These are phyloP conservation scores for Xanthoconium separans DNA, from an alignment of 1,284 basidiomycete genomes.

Conservation along the genomic window DNA sequence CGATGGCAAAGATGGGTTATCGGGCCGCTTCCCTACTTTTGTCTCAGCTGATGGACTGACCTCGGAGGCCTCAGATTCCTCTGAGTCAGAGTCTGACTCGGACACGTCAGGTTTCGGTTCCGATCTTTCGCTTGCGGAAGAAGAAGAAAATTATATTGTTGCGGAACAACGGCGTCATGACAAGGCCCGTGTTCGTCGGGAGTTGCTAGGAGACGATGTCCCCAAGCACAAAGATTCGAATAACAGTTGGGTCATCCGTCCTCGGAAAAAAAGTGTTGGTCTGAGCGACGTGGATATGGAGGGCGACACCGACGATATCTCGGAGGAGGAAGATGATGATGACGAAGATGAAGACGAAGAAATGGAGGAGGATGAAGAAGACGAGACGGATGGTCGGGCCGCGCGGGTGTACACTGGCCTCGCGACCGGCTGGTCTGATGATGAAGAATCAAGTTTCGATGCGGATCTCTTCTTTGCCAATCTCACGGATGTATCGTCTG, in stretches of 20 bases:
- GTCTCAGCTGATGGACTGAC: conserved; percentile 59
- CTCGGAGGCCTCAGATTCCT: conserved; percentile 43
- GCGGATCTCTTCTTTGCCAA: conserved; percentile 78
- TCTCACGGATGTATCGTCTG: conserved; percentile 51
- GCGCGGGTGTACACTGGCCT: conserved; percentile 53
- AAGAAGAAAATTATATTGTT: conserved; percentile 61
- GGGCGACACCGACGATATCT: conserved; percentile 47
- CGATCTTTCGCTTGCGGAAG: conserved; percentile 56
- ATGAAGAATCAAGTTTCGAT: conserved; percentile 73
- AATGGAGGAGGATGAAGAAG: conserved; percentile 34
- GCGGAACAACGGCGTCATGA: conserved; percentile 45
- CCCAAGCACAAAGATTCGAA: conserved; percentile 47
- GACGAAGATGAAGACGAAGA: conserved; percentile 46
- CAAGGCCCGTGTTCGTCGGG: conserved; percentile 51
- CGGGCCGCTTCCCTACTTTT: conserved; percentile 62
- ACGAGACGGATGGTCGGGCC: conserved; percentile 42
- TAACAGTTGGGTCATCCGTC: conserved; percentile 66
- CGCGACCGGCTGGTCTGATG: conserved; percentile 68
- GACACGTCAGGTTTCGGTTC: conserved; percentile 46
- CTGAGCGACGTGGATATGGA: conserved; percentile 59
- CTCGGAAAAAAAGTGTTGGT: conserved; percentile 66
- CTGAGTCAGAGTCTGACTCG: conserved; percentile 33
- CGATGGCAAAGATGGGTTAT: conserved; percentile 38
- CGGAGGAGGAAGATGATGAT: conserved; percentile 52
- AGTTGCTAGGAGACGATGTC: conserved; percentile 52